Evolutionary conservation across 1,139 yeast species (phyloP), one percentile per base, ranked within the genome.

Genomic region (Nakaseomyces kungkrabaensis): DNA sequence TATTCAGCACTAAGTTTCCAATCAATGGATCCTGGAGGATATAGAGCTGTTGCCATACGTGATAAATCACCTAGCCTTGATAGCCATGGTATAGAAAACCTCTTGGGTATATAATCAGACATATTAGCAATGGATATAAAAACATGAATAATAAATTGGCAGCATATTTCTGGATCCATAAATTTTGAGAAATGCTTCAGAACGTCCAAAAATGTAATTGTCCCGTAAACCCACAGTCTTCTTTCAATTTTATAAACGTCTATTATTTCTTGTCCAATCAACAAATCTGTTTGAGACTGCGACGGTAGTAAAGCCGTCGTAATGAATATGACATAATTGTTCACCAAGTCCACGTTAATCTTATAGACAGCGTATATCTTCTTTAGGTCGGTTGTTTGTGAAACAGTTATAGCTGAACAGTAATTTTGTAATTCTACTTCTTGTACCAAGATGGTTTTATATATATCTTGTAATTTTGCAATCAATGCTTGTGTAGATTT

Each of bases 201-300:
- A n/a, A 85, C 88, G 63, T 85, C 94, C 48, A 85, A 69, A 56
- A 84, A 83, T 36, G 83, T 87, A 22, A 85, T 89, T 9, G 85
- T 79, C 24, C 94, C 94, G 63, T 84, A 85, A 7, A 85, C 89
- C 92, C 92, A 85, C 74, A 85, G 74, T 58, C 92, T 71, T 57
- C 90, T 72, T 42, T 86, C 86, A 47, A 85, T 83, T 63, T 86
- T 80, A 65, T 85, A 85, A 45, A 83, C 76, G 54, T 82, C 84
- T 8, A 84, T 85, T 45, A 84, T 78, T 56, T 83, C 84, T 60
- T 79, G 79, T 2, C 92, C 90, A 47, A 66, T 63, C 25, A 58
- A 48, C 8, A 63, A 52, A 50, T 66, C 68, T 43, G 62, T 64
- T 46, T 58, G 57, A 0, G 89, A 80, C 63, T 80, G 81, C 45